These are phyloP conservation scores for Boletus holoroseus DNA, from an alignment of 1,284 basidiomycete genomes.

Conservation along the genomic window DNA sequence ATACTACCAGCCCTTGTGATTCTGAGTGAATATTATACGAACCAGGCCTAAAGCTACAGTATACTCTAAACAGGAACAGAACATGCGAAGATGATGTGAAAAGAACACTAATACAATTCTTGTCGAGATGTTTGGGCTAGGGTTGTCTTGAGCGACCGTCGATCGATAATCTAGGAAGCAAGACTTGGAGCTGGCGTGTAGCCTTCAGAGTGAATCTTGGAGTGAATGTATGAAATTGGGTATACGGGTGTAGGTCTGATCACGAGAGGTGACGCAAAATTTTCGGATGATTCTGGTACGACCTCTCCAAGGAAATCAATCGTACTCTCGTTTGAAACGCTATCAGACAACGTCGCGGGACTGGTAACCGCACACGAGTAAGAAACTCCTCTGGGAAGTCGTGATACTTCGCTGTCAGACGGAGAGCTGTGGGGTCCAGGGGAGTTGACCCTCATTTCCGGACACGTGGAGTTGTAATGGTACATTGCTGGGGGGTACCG, in stretches of 20 bases:
- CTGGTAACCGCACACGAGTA: conserved; percentile 5
- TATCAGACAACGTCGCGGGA: not conserved
- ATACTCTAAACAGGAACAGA: conserved; percentile 10
- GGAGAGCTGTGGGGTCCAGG: conserved; percentile 4
- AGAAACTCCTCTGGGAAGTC: conserved; percentile 9
- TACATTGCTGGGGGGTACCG: conserved; percentile 6
- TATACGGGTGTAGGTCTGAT: conserved; percentile 30
- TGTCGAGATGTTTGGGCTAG: not conserved
- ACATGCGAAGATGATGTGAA: conserved; percentile 5
- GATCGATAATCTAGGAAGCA: conserved; percentile 9
- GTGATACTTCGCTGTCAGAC: conserved; percentile 15
- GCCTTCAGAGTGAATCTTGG: conserved; percentile 5
- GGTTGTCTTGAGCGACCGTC: not conserved
- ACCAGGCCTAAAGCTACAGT: conserved; percentile 16
- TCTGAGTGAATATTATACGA: conserved; percentile 2
- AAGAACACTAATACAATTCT: conserved; percentile 13
- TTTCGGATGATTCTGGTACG: conserved; percentile 10
- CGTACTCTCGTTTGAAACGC: not conserved
- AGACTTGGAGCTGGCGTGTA: not conserved
- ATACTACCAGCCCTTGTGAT: not conserved
- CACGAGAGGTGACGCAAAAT: conserved; percentile 17
- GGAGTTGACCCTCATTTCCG: conserved; percentile 8
- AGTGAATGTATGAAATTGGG: conserved; percentile 24
- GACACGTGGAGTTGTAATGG: conserved; percentile 8
- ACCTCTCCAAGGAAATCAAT: not conserved